A percentile compares a stretch with the other conserved stretches of the same genome.
Conservation (phyloP, 257 asterid species). For the Solanum bulbocastanum region DNA sequence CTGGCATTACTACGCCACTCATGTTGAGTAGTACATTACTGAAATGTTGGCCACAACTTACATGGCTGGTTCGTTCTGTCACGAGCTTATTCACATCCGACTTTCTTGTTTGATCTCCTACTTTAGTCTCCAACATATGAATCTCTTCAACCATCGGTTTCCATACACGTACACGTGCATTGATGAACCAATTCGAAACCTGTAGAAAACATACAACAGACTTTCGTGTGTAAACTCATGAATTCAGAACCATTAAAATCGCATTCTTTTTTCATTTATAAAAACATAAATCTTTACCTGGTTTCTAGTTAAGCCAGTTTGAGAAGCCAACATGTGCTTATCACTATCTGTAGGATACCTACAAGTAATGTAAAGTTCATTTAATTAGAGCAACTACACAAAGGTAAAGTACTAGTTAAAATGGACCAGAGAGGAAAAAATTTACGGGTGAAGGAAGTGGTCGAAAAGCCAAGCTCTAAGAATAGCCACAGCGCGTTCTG, state of each 20-base stretch:
- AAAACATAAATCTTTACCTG: slow-evolving; percentile 34
- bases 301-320: slow-evolving; percentile 77
- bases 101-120: slow-evolving; percentile 13
- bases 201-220: neutral
- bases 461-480: slow-evolving; percentile 88
- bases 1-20: neutral
- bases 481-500: slow-evolving; percentile 74
- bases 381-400: neutral
- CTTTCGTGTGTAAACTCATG: neutral
- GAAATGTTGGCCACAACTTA: slow-evolving; percentile 3
- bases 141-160: slow-evolving; percentile 93
- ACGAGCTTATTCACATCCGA: neutral
- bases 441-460: slow-evolving; percentile 89
- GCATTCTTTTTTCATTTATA: neutral
- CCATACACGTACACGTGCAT: slow-evolving; percentile 88
- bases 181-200: slow-evolving; percentile 91
- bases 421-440: too few relatives aligned
- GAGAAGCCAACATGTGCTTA: slow-evolving; percentile 75
- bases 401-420: neutral
- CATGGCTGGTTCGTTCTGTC: neutral
- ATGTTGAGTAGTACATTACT: slow-evolving; percentile 1
- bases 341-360: slow-evolving; percentile 88
- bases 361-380: too few relatives aligned
- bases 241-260: neutral
- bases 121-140: slow-evolving; percentile 68